A percentile compares a stretch with the other conserved stretches of the same genome.
Evolutionary conservation across 140 eudicot species (phyloP).

Genomic region (Anethum foeniculum): DNA sequence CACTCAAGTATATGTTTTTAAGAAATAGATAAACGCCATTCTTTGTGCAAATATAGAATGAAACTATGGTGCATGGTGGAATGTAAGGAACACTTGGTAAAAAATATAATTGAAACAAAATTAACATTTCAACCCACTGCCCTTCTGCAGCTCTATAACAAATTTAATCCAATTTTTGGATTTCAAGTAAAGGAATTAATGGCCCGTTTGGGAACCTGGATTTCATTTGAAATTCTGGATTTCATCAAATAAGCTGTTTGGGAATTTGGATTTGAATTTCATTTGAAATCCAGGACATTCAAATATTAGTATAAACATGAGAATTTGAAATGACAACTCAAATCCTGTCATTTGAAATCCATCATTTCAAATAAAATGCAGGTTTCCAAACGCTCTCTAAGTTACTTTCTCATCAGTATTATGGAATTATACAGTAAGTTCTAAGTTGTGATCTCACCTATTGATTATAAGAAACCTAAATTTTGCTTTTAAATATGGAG

Average conservation of each 20-base stretch:
- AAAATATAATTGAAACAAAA: background rate
- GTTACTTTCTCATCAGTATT: background rate
- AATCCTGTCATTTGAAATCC: no score
- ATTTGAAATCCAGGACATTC: no score
- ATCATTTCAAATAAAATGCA: no score
- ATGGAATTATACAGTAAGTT: background rate
- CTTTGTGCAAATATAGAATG: background rate
- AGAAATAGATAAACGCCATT: background rate
- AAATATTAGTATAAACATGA: no score
- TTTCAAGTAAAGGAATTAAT: background rate
- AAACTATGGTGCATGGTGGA: background rate
- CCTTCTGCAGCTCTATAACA: background rate
- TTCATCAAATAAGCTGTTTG: no score
- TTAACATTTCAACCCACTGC: background rate
- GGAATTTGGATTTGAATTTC: no score
- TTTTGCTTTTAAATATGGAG: background rate
- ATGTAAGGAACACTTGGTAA: background rate
- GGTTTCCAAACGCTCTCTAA: no score
- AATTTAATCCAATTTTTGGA: background rate
- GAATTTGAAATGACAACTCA: no score
- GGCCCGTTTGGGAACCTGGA: no score
- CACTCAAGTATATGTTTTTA: background rate
- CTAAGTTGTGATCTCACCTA: background rate
- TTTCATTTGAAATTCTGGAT: no score
- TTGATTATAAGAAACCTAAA: background rate